Base-by-base conservation (phyloP, 2,329 filamentous ascomycete genomes). In the Diaporthe humulicola region DNA sequence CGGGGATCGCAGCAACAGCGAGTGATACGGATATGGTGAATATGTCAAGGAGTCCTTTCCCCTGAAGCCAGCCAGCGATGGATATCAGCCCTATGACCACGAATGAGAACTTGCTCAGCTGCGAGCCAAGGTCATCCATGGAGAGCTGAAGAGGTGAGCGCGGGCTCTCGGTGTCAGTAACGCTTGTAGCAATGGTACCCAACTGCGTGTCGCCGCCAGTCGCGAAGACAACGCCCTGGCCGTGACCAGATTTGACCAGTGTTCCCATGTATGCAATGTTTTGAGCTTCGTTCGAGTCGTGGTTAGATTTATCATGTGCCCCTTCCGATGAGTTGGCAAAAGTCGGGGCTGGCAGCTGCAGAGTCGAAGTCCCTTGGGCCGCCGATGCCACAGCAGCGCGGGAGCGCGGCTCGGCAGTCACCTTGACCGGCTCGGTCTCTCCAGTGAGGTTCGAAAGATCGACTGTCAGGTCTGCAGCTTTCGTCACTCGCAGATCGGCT, bases 221-320 rank as follows among this genome's bases (percentile, higher is more conserved):
- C 12, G 96, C 95, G 82, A 98, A 97, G n/a, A 99, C 97, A 78
- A 99, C 93, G 57, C 97, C 97, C 83, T 98, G 96, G 0, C 97
- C 97, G 80, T 99, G 93, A 15, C 97, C 97, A 48, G 96, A 98
- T 78, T 96, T 95, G 45, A 99, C 95, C 77, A 99, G 85, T 3
- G 97, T 99, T 38, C 97, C 97, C 96, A 99, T 98, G 83, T 98
- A 98, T 2, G 96, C 97, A 82, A 99, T 96, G 80, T 99, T 98
- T 79, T 93, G 94, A 79, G 93, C 91, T 71, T 94, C 93, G 76
- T 94, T 94, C 69, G 94, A 85, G 66, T 91, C 89, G 58, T 94
- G 90, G 78, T 94, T 92, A 30, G 69, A 48, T 38, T 54, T 54
- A 17, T 30, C 25, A 3, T 17, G 38, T n/a, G 15, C 40, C 38